Conservation (phyloP, 1,284 basidiomycete species). For the Apiotrichum domesticum region DNA sequence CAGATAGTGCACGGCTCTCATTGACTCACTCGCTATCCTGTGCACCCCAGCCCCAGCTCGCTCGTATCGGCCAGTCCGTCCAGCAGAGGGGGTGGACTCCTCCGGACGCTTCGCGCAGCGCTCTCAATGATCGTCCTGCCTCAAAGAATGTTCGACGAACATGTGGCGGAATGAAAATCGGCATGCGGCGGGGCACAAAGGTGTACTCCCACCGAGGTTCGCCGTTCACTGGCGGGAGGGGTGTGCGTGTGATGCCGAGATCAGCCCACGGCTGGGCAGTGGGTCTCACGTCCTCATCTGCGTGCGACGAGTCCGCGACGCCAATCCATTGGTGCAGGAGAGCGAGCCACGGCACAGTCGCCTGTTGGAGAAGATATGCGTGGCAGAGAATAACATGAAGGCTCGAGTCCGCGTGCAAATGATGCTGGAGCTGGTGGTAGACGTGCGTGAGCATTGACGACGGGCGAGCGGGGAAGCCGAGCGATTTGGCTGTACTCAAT, state of each 20-base stretch:
- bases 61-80: conserved; percentile 23
- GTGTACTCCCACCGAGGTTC: conserved; percentile 26
- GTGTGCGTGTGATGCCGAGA: conserved; percentile 33
- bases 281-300: conserved; percentile 25
- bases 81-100: conserved; percentile 35
- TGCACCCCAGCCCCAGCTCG: conserved; percentile 31
- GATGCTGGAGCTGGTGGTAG: conserved; percentile 29
- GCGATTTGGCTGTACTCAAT: conserved; percentile 6
- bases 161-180: conserved; percentile 34
- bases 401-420: conserved; percentile 19
- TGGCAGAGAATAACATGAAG: conserved; percentile 16
- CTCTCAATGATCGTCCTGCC: conserved; percentile 35
- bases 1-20: not conserved
- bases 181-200: conserved; percentile 34
- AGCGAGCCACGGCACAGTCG: conserved; percentile 28
- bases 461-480: conserved; percentile 27
- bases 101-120: conserved; percentile 33
- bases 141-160: conserved; percentile 35
- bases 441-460: conserved; percentile 33
- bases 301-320: conserved; percentile 15
- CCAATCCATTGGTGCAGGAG: conserved; percentile 42
- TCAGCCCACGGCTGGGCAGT: conserved; percentile 38
- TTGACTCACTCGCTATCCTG: conserved; percentile 3
- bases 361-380: conserved; percentile 14
- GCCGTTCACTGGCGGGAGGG: not conserved